These are phyloP conservation scores for Macroventuria anomochaeta DNA, from an alignment of 2,329 filamentous ascomycete genomes.

Conservation along the genomic window DNA sequence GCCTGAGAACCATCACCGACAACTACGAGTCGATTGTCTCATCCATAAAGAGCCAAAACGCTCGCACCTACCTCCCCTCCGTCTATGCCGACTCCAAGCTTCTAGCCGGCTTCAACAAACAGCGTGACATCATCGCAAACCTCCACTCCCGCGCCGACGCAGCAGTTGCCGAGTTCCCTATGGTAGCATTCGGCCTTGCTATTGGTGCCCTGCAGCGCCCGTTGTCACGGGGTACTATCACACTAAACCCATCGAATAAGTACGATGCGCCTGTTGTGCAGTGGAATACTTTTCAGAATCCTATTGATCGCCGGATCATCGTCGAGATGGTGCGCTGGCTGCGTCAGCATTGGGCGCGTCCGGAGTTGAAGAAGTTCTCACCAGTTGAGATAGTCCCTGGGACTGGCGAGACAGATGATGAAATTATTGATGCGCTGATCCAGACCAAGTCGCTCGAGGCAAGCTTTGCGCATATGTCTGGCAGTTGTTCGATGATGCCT, in stretches of 20 bases:
- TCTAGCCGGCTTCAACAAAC: slow-evolving; percentile 29
- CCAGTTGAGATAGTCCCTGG: slow-evolving; percentile 44
- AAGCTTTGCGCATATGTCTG: slow-evolving; percentile 37
- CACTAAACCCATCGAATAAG: slow-evolving; percentile 45
- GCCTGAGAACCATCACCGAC: slow-evolving; percentile 23
- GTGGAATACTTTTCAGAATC: slow-evolving; percentile 46
- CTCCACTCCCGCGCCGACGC: slow-evolving; percentile 32
- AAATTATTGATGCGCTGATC: slow-evolving; percentile 28
- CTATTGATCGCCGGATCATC: slow-evolving; percentile 46
- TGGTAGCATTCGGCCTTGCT: slow-evolving; percentile 32
- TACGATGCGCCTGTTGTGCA: slow-evolving; percentile 40
- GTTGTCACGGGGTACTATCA: slow-evolving; percentile 47
- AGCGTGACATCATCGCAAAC: slow-evolving; percentile 35
- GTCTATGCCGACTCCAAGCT: slow-evolving; percentile 27
- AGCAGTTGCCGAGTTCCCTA: slow-evolving; percentile 43
- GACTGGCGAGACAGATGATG: slow-evolving; percentile 32
- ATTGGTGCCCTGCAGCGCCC: slow-evolving; percentile 31
- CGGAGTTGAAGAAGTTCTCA: slow-evolving; percentile 39
- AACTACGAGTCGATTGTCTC: slow-evolving; percentile 27
- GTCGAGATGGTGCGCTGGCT: slow-evolving; percentile 46
- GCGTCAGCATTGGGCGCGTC: slow-evolving; percentile 41
- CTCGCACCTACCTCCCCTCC: slow-evolving; percentile 24
- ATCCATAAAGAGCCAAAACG: slow-evolving; percentile 29
- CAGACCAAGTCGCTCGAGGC: slow-evolving; percentile 23
- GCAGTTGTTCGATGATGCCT: slow-evolving; percentile 40